Evolutionary conservation across 2,329 filamentous ascomycete species (phyloP), one percentile per base, ranked within the genome.

Genomic region (Akanthomyces muscarius): DNA sequence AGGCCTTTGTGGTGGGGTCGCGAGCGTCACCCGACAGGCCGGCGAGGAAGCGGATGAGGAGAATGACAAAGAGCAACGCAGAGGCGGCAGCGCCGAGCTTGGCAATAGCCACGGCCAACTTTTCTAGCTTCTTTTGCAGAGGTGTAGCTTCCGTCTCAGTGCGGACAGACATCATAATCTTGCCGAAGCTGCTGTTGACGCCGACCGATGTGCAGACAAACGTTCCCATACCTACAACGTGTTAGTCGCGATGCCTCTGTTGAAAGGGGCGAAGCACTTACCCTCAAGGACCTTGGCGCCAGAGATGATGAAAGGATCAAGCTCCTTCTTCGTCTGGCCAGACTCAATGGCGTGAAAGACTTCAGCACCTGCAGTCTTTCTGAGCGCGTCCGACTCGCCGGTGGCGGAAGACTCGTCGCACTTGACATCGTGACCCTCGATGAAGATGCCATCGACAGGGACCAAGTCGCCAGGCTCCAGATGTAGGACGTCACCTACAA

Each of bases 11-110:
- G 0, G 84, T 78, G 1, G 86, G 77, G 0, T 77, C 75, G 0
- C 67, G 71, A 25, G 67, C 50, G 69, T 84, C 86, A 42, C 76
- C 69, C 5, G 83, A 82, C 8, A 94, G 80, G 18, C 81, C 75
- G 41, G 83, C 87, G 28, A 91, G 78, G 71, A 92, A 94, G 70
- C 90, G 88, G 78, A 94, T 90, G 69, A 93, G 86, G 14, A 93
- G 80, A 28, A 92, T 88, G 59, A 92, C 76, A 72, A 95, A 94
- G 23, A 94, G 80, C 8, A 93, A 75, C 16, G 90, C 74, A 51
- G 90, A 90, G 38, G 90, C 87, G 62, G 85, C 85, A 68, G 88
- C 86, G 33, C 83, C 83, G 30, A 74, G 65, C 65, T 74, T 76
- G n/a, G 75, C 75, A 56, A 76, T 76, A 41, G 68, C 69, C 25